These are phyloP conservation scores for Hordeum marinum DNA, from an alignment of 176 grass and related monocot species.

Conservation along the genomic window DNA sequence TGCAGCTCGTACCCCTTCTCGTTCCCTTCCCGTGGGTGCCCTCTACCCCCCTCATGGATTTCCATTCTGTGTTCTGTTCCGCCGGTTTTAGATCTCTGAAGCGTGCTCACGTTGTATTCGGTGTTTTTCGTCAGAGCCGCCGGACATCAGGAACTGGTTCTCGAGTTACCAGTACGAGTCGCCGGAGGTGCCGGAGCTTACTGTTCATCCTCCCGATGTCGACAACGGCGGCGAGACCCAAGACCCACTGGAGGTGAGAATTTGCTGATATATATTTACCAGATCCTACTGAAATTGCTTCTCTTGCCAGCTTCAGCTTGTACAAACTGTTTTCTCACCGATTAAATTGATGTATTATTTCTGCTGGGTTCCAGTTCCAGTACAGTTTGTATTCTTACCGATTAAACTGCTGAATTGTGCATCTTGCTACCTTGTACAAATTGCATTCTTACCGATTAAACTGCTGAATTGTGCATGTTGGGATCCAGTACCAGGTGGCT, in stretches of 20 bases:
- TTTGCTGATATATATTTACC: neutral
- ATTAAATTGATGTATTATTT: conserved; percentile 2
- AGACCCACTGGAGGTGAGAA: conserved; percentile 47
- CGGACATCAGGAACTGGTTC: conserved; percentile 87
- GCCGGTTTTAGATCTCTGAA: neutral
- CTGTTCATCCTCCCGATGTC: neutral
- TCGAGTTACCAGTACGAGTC: conserved; percentile 72
- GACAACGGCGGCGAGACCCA: conserved; percentile 32
- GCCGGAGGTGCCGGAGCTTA: conserved; percentile 18
- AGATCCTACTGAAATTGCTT: neutral
- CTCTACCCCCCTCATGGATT: neutral
- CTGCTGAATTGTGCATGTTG: conserved; percentile 8
- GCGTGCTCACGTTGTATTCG: neutral
- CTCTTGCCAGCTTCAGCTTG: neutral
- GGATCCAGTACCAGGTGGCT: neutral
- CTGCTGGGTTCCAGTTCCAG: conserved; percentile 2
- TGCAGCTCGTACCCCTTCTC: conserved; percentile 33
- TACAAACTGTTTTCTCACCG: neutral
- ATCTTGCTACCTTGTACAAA: neutral
- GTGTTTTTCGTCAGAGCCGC: conserved; percentile 55
- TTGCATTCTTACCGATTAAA: neutral
- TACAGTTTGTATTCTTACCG: neutral
- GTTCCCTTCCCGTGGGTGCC: conserved; percentile 58
- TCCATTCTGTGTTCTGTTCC: neutral
- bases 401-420: conserved; percentile 1